phyloP scores from a whole-genome alignment of 805 yeast species.

The Ogataea paraovalis region DNA sequence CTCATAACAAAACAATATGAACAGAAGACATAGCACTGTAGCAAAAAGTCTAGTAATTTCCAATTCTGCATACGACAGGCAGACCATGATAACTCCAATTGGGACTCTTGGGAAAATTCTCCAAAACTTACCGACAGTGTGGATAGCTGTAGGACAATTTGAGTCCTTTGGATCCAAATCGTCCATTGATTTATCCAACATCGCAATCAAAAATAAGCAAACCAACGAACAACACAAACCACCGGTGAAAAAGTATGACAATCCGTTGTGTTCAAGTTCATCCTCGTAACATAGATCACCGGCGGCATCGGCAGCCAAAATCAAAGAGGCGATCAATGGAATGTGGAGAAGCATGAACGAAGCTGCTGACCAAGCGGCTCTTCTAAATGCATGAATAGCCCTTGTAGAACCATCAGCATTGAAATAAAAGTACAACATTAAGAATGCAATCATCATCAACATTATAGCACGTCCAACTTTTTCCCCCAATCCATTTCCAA shows the following conservation, averaged over 20 bases:
- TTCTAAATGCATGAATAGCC: constrained; percentile 53
- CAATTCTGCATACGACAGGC: constrained; percentile 12
- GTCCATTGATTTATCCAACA: constrained; percentile 43
- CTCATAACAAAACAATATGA: constrained; percentile 12
- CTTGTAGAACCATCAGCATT: constrained; percentile 46
- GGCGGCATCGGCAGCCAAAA: constrained; percentile 58
- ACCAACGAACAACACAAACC: constrained; percentile 46
- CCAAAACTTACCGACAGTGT: constrained; percentile 29
- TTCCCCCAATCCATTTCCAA: constrained; percentile 40
- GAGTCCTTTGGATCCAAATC: constrained; percentile 3
- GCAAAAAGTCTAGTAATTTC: constrained; percentile 14
- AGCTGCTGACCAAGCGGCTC: constrained; percentile 42
- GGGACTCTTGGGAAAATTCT: constrained; percentile 13
- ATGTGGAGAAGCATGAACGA: constrained; percentile 45
- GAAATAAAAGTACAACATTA: constrained; percentile 49
- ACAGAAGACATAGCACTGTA: constrained; percentile 8
- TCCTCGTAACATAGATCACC: constrained; percentile 41
- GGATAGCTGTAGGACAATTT: constrained; percentile 33
- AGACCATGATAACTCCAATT: constrained; percentile 4
- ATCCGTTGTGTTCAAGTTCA: constrained; percentile 33
- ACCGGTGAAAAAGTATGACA: constrained; percentile 48
- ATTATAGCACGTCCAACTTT: constrained; percentile 47
- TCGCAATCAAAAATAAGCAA: constrained; percentile 37
- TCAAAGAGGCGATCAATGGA: constrained; percentile 47
- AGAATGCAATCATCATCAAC: constrained; percentile 44